Percentiles rank a stretch among this genome's conserved stretches.
phyloP scores from a whole-genome alignment of 495 filamentous ascomycete species.

The Hypoxylon perforatum region DNA sequence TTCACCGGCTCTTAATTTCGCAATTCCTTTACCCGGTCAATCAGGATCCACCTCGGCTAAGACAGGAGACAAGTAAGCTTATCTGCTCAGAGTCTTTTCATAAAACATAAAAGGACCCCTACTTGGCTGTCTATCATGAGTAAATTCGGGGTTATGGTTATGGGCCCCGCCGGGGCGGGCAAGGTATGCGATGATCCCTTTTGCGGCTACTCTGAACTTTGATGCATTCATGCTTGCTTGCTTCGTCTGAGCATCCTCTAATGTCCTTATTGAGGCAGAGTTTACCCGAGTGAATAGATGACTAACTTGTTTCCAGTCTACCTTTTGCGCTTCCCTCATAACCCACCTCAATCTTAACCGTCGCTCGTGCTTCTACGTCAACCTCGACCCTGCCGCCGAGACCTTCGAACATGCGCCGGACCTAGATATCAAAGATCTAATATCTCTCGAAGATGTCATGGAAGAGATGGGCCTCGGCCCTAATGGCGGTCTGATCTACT shows the following conservation, averaged over 20 bases:
- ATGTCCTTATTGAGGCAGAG: no score
- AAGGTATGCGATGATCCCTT: conserved; percentile 65
- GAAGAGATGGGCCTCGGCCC: conserved; percentile 93
- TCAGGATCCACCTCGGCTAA: not conserved
- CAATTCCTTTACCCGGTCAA: not conserved
- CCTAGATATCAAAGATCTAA: conserved; percentile 96
- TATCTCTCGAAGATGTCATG: conserved; percentile 98
- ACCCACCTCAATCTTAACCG: conserved; percentile 89
- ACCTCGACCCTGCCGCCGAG: conserved; percentile 96
- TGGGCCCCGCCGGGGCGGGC: conserved; percentile 90
- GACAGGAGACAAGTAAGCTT: not conserved
- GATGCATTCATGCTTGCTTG: conserved; percentile 1
- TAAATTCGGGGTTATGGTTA: conserved; percentile 93
- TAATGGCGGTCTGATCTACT: conserved; percentile 96
- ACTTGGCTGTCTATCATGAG: conserved; percentile 69
- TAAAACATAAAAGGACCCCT: not conserved
- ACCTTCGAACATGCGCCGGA: conserved; percentile 91
- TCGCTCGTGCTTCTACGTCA: conserved; percentile 92
- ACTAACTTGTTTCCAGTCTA: conserved; percentile 69
- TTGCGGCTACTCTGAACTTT: not conserved
- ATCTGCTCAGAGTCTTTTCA: not conserved
- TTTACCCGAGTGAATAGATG: no score
- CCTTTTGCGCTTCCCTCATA: conserved; percentile 93
- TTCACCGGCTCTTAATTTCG: conserved; percentile 7
- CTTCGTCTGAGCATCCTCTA: no score